phyloP scores from a whole-genome alignment of 495 filamentous ascomycete species.

The Oleoguttula mirabilis region DNA sequence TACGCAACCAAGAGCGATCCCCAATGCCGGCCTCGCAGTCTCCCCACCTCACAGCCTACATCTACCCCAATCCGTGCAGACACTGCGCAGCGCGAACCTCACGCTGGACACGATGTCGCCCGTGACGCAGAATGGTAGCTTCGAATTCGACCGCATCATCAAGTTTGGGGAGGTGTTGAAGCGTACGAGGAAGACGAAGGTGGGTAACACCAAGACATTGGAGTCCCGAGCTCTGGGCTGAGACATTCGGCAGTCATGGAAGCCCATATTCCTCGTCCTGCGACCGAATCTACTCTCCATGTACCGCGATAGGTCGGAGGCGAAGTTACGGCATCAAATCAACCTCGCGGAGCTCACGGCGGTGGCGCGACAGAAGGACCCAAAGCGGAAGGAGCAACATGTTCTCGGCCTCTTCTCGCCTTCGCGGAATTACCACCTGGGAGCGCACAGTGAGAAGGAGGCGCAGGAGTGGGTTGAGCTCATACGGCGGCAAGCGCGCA shows the following conservation, averaged over 20 bases:
- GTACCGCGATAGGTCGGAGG: slow-evolving; percentile 84
- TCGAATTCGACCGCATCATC: slow-evolving; percentile 84
- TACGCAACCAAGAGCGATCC: not conserved
- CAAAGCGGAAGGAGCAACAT: slow-evolving; percentile 65
- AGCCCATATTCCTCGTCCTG: slow-evolving; percentile 76
- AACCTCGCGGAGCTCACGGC: slow-evolving; percentile 83
- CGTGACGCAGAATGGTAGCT: slow-evolving; percentile 90
- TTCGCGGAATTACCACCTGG: slow-evolving; percentile 80
- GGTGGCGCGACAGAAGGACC: slow-evolving; percentile 74
- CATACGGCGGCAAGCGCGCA: slow-evolving; percentile 64
- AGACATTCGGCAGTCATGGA: slow-evolving; percentile 54
- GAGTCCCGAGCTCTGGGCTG: too few species aligned
- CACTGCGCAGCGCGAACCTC: slow-evolving; percentile 34
- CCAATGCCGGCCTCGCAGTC: slow-evolving; percentile 3
- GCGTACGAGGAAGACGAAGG: slow-evolving; percentile 88
- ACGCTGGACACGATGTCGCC: slow-evolving; percentile 56
- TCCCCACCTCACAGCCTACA: slow-evolving; percentile 5
- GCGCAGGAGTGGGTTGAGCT: slow-evolving; percentile 77
- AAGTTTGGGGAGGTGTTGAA: slow-evolving; percentile 78
- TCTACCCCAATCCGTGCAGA: slow-evolving; percentile 1
- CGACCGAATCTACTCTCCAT: slow-evolving; percentile 88
- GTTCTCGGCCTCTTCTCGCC: slow-evolving; percentile 92
- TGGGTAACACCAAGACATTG: too few species aligned
- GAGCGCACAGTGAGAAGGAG: slow-evolving; percentile 58
- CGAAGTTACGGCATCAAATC: slow-evolving; percentile 77